Evolutionary conservation across 2,329 filamentous ascomycete genomes (phyloP).

Genomic region (Hypocreales sp.): DNA sequence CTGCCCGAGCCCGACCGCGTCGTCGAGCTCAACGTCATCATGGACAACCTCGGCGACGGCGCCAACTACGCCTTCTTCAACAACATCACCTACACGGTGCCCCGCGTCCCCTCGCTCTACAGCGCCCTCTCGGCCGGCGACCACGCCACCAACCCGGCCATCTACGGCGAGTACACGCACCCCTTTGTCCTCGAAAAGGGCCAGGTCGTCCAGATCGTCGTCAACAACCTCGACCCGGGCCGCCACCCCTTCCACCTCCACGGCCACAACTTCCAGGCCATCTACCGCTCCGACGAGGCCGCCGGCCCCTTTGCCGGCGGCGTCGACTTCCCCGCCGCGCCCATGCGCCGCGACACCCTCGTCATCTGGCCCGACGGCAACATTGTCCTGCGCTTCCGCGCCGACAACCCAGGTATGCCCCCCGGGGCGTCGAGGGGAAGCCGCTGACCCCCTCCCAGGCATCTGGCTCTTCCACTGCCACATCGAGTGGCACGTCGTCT

Average conservation of each 20-base stretch:
- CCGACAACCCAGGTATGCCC: conserved; percentile 47
- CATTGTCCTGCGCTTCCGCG: conserved; percentile 50
- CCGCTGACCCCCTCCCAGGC: no score
- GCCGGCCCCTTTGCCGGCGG: conserved; percentile 37
- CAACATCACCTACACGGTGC: conserved; percentile 57
- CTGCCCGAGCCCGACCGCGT: conserved; percentile 45
- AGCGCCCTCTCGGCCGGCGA: conserved; percentile 52
- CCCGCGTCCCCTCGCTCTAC: conserved; percentile 70
- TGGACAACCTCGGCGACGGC: conserved; percentile 46
- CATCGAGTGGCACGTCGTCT: conserved; percentile 60
- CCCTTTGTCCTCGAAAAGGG: conserved; percentile 52
- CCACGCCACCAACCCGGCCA: conserved; percentile 35
- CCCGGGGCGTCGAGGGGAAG: no score
- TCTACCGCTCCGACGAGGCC: conserved; percentile 43
- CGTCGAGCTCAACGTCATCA: conserved; percentile 48
- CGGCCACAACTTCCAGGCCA: conserved; percentile 57
- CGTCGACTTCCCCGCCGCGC: conserved; percentile 33
- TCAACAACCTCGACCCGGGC: conserved; percentile 62
- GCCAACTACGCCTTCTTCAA: conserved; percentile 53
- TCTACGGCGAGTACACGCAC: conserved; percentile 54
- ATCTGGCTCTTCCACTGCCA: conserved; percentile 69
- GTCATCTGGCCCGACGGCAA: conserved; percentile 50
- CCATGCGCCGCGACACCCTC: conserved; percentile 54
- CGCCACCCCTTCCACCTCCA: conserved; percentile 69
- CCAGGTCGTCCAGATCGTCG: conserved; percentile 54